Evolutionary conservation across 371 early-diverging fungal species (phyloP).

Genomic region (Lichtheimia corymbifera): DNA sequence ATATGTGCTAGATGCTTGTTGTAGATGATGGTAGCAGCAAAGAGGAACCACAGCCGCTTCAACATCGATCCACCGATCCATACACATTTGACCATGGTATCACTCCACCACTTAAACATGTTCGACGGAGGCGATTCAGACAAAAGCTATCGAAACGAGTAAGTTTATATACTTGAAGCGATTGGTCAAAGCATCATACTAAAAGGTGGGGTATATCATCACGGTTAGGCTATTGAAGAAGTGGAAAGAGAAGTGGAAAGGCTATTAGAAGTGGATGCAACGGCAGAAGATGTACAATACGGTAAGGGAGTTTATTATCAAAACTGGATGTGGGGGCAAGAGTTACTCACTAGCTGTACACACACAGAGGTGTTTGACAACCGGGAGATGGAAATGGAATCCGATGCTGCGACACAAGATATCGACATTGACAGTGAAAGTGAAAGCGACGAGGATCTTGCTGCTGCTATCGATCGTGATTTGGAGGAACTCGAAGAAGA

Average conservation of each 20-base stretch:
- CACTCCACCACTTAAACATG: constrained; percentile 89
- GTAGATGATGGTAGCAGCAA: constrained; percentile 46
- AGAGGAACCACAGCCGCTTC: constrained; percentile 27
- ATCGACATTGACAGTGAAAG: constrained; percentile 53
- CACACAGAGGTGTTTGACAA: constrained; percentile 45
- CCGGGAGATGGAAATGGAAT: constrained; percentile 44
- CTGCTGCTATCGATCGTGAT: constrained; percentile 50
- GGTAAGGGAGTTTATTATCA: constrained; percentile 29
- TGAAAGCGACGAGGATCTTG: constrained; percentile 51
- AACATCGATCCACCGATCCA: constrained; percentile 45
- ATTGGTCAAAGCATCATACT: too few species aligned
- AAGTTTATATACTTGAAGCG: constrained; percentile 15
- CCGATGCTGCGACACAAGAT: constrained; percentile 49
- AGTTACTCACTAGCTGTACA: neutral
- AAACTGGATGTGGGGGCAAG: neutral
- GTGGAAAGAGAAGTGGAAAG: constrained; percentile 90
- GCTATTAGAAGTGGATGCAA: constrained; percentile 80
- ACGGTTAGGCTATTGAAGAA: constrained; percentile 86
- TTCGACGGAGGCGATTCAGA: constrained; percentile 86
- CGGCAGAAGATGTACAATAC: constrained; percentile 77
- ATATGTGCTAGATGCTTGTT: constrained; percentile 57
- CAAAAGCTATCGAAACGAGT: constrained; percentile 84
- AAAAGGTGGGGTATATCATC: too few species aligned
- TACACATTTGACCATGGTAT: constrained; percentile 84
- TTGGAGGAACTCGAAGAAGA: constrained; percentile 49